Evolutionary conservation across 2,329 filamentous ascomycete genomes (phyloP).

Genomic region (Phaeosphaeriaceae sp.): DNA sequence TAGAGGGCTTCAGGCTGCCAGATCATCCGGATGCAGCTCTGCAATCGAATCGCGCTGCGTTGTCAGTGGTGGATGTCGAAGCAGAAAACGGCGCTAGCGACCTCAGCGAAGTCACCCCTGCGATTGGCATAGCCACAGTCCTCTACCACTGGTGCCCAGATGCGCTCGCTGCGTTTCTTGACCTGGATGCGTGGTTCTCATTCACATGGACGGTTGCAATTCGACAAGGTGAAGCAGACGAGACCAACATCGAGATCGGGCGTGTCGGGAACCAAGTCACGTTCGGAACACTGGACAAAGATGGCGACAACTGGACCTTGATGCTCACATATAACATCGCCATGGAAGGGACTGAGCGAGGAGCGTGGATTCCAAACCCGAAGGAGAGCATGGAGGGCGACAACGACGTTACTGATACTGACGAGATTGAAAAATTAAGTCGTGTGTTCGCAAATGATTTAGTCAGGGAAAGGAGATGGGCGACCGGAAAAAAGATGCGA

Average conservation of each 20-base stretch:
- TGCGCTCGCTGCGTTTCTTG: slow-evolving; percentile 24
- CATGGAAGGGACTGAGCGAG: slow-evolving; percentile 2
- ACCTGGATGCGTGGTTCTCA: slow-evolving; percentile 34
- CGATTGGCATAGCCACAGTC: slow-evolving; percentile 25
- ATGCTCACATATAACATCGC: slow-evolving; percentile 30
- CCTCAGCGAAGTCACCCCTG: slow-evolving; percentile 6
- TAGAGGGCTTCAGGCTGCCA: slow-evolving; percentile 18
- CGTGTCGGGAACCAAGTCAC: slow-evolving; percentile 30
- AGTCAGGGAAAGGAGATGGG: slow-evolving; percentile 17
- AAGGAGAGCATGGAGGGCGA: slow-evolving; percentile 31
- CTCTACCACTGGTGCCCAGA: slow-evolving; percentile 28
- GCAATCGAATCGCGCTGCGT: slow-evolving; percentile 10
- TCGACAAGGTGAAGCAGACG: slow-evolving; percentile 10
- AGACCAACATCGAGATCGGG: slow-evolving; percentile 27
- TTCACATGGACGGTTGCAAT: slow-evolving; percentile 25
- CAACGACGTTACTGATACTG: slow-evolving; percentile 12
- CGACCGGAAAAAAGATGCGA: slow-evolving; percentile 20
- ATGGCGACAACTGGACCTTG: slow-evolving; percentile 24
- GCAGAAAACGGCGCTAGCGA: slow-evolving; percentile 2
- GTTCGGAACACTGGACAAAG: slow-evolving; percentile 25
- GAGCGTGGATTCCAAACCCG: slow-evolving; percentile 24
- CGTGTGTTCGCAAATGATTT: slow-evolving; percentile 5
- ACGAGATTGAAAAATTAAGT: slow-evolving; percentile 17
- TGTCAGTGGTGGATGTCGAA: slow-evolving; percentile 13
- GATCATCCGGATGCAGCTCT: slow-evolving; percentile 16